Evolutionary conservation across 371 early-diverging fungal genomes (phyloP), one percentile per base, ranked within the genome.

Genomic region (Lichtheimia ramosa): DNA sequence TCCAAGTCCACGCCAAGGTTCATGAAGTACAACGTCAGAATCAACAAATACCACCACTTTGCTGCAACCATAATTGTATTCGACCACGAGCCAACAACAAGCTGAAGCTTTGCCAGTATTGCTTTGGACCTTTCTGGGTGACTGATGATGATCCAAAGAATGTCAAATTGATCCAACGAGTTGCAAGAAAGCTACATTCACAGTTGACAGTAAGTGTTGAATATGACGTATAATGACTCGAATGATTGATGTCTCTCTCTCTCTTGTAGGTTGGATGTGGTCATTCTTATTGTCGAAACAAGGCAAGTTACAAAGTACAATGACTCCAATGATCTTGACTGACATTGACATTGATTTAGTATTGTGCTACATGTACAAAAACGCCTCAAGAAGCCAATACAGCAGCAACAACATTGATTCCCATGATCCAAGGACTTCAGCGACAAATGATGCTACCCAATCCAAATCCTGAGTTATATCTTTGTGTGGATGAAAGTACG

Each of bases 71-170:
- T 15, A 86, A 87, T 62, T 95, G 96, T 67, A 68, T 81, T 6
- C 75, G 87, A 24, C 59, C 75, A 48, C 43, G 76, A 50, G 70
- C 81, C 18, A 65, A 58, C 40, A 91, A 90, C 48, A 68, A 74
- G 5, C 66, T 92, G 1, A 77, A 81, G 0, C 66, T 93, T 51
- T 96, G 95, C 61, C 75, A 80, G 23, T 71, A 76, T 43, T 96
- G 95, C 65, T 96, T 90, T 75, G 89, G 87, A 1, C 94, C 92
- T 1, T 92, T 90, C 59, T 96, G 92, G 88, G 74, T 83, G 0
- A 80, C 92, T 13, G 78, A 85, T 23, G 87, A 88, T 51, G 96
- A 96, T 59, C 92, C 90, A 21, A 83, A 76, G 18, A 78, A 91
- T 70, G 74, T 82, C 53, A 92, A 89, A 71, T 72, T 94, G 25